phyloP scores from a whole-genome alignment of 495 filamentous ascomycete genomes.

The Xylaria castorea region DNA sequence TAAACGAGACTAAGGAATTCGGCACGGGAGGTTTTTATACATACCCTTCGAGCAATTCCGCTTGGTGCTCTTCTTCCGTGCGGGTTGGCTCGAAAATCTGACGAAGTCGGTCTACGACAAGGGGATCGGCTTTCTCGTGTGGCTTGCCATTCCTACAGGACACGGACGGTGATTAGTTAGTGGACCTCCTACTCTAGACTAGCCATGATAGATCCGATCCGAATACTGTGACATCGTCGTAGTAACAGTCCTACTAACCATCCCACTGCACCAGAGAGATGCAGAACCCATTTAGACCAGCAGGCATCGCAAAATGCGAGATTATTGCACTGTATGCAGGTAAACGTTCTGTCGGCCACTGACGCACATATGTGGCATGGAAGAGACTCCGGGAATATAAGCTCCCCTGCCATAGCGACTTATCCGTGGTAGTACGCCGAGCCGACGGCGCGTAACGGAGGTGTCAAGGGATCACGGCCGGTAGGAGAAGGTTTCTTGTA shows the following conservation, averaged over 20 bases:
- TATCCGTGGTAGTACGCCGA: constrained; percentile 5
- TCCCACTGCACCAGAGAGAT: constrained; percentile 43
- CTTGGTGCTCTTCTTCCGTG: constrained; percentile 39
- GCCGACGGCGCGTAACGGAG: constrained; percentile 16
- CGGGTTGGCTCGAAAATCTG: constrained; percentile 42
- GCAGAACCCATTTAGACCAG: constrained; percentile 47
- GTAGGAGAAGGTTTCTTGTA: constrained; percentile 23
- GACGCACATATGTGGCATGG: constrained; percentile 42
- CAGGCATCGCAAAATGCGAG: constrained; percentile 50
- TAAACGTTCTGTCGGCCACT: constrained; percentile 37
- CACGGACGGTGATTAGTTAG: constrained; percentile 24
- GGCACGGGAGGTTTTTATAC: too few relatives aligned
- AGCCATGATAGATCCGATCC: neutral
- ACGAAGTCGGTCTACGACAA: constrained; percentile 38
- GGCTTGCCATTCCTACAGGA: constrained; percentile 34
- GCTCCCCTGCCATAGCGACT: constrained; percentile 35
- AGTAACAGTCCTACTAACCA: constrained; percentile 34
- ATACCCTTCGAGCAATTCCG: constrained; percentile 36
- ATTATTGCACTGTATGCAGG: constrained; percentile 50
- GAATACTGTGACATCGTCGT: neutral
- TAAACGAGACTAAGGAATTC: too few relatives aligned
- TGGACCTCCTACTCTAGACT: neutral
- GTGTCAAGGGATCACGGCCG: constrained; percentile 5
- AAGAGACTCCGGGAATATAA: constrained; percentile 32
- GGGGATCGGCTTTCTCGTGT: constrained; percentile 43